phyloP scores from a whole-genome alignment of 768 basidiomycete species.

The Pleurotus pulmonarius region DNA sequence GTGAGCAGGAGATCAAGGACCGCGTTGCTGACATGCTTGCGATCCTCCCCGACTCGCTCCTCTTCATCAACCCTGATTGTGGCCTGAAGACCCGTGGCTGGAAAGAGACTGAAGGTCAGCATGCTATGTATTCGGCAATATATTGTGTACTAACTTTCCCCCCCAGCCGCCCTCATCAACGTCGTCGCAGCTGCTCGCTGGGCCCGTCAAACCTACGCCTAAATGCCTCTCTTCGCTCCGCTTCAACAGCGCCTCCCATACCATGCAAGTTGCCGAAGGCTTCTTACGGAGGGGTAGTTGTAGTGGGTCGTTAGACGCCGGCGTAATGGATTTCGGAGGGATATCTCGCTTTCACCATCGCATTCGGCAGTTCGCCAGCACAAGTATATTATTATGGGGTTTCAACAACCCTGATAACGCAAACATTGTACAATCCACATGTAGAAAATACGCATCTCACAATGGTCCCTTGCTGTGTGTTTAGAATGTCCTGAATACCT shows the following conservation, averaged over 20 bases:
- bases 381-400: conserved; percentile 35
- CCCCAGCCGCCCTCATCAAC: conserved; percentile 70
- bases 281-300: conserved; percentile 49
- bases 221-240: conserved; percentile 45
- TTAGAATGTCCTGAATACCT: background rate
- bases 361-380: background rate
- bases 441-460: conserved; percentile 10
- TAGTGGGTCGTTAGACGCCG: conserved; percentile 19
- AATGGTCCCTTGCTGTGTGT: background rate
- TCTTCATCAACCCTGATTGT: conserved; percentile 96
- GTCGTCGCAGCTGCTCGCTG: conserved; percentile 90
- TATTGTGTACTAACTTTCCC: conserved; percentile 9
- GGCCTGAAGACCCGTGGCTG: conserved; percentile 98
- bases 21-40: conserved; percentile 82
- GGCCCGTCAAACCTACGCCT: conserved; percentile 84
- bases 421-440: conserved; percentile 17
- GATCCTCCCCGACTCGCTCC: conserved; percentile 75
- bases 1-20: conserved; percentile 90
- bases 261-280: too few relatives aligned
- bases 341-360: too few relatives aligned
- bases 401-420: conserved; percentile 67
- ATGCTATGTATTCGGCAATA: background rate
- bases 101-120: conserved; percentile 87
- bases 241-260: conserved; percentile 85
- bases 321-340: too few relatives aligned